Evolutionary conservation across 176 grass and related monocot species (phyloP).

Genomic region (Carex scoparia): DNA sequence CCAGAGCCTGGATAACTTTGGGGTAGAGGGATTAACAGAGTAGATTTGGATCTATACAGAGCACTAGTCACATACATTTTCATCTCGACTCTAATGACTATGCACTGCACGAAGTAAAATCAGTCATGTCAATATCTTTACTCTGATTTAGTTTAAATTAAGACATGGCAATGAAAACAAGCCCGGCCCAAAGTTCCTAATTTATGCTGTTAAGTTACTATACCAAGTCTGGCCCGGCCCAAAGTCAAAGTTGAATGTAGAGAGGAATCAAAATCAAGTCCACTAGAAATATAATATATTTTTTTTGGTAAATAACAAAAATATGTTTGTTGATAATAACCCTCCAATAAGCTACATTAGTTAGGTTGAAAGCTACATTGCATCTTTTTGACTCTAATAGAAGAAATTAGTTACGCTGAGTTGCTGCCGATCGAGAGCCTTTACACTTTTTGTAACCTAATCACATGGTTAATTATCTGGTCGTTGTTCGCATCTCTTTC

Average conservation of each 20-base stretch:
- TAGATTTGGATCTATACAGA: no score
- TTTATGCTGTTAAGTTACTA: not conserved
- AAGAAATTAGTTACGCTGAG: slow-evolving; percentile 15
- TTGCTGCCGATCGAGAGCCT: not conserved
- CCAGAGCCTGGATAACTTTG: not conserved
- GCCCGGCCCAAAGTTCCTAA: no score
- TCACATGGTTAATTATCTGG: slow-evolving; percentile 10
- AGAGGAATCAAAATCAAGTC: not conserved
- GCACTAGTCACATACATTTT: no score
- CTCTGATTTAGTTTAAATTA: not conserved
- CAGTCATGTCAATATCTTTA: no score
- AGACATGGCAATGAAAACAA: not conserved
- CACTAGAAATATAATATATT: not conserved
- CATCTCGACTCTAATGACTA: no score
- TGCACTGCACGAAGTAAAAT: no score
- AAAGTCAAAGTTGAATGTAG: not conserved
- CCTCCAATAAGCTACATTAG: not conserved
- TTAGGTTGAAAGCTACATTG: slow-evolving; percentile 18
- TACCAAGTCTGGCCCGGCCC: not conserved
- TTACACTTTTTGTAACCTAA: slow-evolving; percentile 22
- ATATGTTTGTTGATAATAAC: not conserved
- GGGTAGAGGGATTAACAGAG: no score
- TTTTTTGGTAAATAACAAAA: not conserved
- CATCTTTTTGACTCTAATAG: not conserved
- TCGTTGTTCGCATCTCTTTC: not conserved